phyloP scores from a whole-genome alignment of 306 rosid species.

The Vicia villosa region DNA sequence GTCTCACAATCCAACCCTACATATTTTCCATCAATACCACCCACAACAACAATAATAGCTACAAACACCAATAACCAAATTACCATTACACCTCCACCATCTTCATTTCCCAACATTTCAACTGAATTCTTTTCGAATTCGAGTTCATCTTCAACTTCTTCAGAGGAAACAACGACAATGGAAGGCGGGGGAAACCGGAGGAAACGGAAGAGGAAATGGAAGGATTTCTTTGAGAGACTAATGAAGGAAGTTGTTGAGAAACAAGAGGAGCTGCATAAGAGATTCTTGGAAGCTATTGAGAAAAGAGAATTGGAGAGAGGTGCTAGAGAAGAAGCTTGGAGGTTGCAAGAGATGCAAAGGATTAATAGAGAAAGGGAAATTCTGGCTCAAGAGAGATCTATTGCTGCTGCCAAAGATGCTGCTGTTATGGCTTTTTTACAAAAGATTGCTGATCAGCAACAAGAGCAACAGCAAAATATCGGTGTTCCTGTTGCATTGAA shows the following conservation, averaged over 20 bases:
- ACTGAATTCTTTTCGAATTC: constrained; percentile 58
- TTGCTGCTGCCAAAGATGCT: constrained; percentile 69
- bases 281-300: constrained; percentile 80
- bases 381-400: constrained; percentile 72
- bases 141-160: constrained; percentile 66
- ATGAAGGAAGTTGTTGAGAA: constrained; percentile 77
- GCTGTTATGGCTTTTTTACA: constrained; percentile 80
- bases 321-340: constrained; percentile 79
- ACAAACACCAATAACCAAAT: constrained; percentile 9
- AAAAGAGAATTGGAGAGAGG: constrained; percentile 67
- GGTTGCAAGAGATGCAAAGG: constrained; percentile 70
- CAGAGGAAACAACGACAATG: constrained; percentile 49
- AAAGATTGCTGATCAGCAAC: constrained; percentile 69
- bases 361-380: constrained; percentile 69
- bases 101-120: constrained; percentile 40
- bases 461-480: constrained; percentile 53
- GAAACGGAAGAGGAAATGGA: constrained; percentile 86
- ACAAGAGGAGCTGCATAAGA: constrained; percentile 79
- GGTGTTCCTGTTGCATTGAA: constrained; percentile 16
- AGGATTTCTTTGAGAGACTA: constrained; percentile 75
- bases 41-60: constrained; percentile 35
- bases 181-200: constrained; percentile 42
- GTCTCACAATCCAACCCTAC: constrained; percentile 33
- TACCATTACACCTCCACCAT: constrained; percentile 10
- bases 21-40: constrained; percentile 4